Conservation (phyloP, 768 basidiomycete species). For the Hericium rajendrae region DNA sequence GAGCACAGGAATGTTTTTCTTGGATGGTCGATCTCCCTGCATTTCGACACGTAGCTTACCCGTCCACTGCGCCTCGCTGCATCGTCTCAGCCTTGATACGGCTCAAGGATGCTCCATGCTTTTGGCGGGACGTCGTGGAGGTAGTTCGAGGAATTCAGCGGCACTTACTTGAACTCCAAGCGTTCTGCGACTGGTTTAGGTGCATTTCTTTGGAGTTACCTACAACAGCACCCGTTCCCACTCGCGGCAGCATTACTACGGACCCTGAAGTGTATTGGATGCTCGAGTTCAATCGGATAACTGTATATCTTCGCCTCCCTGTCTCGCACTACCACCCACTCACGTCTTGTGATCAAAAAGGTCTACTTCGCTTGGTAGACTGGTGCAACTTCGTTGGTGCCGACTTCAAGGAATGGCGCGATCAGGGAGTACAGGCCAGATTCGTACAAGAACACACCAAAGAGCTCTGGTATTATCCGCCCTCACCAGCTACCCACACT, state of each 20-base stretch:
- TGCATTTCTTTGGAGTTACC: neutral
- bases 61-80: too few species aligned
- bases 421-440: neutral
- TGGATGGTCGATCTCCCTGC: too few species aligned
- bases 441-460: neutral
- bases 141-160: too few species aligned
- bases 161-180: too few species aligned
- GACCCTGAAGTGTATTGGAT: neutral
- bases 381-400: neutral
- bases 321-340: neutral
- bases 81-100: too few species aligned
- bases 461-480: neutral
- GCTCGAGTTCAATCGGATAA: neutral
- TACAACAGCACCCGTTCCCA: neutral
- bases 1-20: too few species aligned
- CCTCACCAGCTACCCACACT: neutral
- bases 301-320: neutral
- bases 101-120: too few species aligned
- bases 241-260: too few species aligned
- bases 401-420: neutral
- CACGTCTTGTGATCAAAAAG: neutral
- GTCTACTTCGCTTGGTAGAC: neutral
- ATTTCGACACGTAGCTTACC: too few species aligned
- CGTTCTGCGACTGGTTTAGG: too few species aligned
- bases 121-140: too few species aligned